Conservation (phyloP, 2,329 filamentous ascomycete species). For the Trichoderma endophyticum region DNA sequence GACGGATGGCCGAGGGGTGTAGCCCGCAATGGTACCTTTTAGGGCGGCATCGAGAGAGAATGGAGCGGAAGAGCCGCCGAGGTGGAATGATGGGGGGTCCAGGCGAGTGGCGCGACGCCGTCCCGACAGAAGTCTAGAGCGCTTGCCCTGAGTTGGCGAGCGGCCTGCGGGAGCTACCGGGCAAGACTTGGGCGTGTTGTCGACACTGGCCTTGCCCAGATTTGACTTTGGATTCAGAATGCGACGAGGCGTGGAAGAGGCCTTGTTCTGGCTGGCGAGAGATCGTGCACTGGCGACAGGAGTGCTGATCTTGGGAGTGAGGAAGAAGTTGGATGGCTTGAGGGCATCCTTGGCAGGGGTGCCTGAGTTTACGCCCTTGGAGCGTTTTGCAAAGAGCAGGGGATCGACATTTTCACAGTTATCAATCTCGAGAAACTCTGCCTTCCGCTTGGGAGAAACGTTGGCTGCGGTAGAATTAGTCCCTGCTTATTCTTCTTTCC, state of each 20-base stretch:
- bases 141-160: constrained; percentile 70
- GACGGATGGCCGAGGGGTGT: constrained; percentile 44
- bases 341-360: constrained; percentile 43
- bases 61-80: constrained; percentile 51
- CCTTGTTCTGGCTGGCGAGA: constrained; percentile 32
- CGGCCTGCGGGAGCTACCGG: constrained; percentile 72
- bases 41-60: constrained; percentile 85
- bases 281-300: constrained; percentile 32
- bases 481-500: background rate
- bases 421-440: constrained; percentile 48
- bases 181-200: constrained; percentile 44
- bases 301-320: constrained; percentile 40
- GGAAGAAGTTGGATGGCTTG: constrained; percentile 47
- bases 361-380: constrained; percentile 47
- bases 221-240: constrained; percentile 55
- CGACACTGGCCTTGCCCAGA: constrained; percentile 43
- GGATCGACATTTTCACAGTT: constrained; percentile 64
- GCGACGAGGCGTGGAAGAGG: constrained; percentile 36
- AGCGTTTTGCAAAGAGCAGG: constrained; percentile 54
- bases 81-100: constrained; percentile 63
- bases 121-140: constrained; percentile 63
- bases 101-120: constrained; percentile 66
- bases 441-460: constrained; percentile 52
- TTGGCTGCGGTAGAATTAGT: constrained; percentile 27
- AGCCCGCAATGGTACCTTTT: constrained; percentile 67